phyloP scores from a whole-genome alignment of 208 protist genomes.

The Leishmania tarentolae region DNA sequence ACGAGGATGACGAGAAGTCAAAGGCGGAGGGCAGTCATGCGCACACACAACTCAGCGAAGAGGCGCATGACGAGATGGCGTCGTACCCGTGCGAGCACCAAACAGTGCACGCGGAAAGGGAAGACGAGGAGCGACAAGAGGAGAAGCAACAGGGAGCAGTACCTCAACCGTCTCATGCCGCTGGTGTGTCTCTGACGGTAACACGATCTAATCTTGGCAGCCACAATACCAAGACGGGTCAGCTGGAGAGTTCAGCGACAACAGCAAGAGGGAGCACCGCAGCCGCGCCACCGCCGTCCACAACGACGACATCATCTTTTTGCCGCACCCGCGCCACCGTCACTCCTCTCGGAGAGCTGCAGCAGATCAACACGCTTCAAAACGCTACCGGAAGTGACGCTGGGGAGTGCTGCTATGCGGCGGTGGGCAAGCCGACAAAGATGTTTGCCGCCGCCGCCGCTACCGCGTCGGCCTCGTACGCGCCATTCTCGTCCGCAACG shows the following conservation, averaged over 20 bases:
- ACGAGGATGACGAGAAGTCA: conserved; percentile 4
- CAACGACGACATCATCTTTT: conserved; percentile 17
- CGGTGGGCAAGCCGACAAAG: not conserved
- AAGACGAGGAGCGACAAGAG: conserved; percentile 5
- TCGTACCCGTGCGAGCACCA: not conserved
- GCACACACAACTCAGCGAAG: not conserved
- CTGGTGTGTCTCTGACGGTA: not conserved
- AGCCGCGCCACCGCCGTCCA: not conserved
- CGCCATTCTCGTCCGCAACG: not conserved
- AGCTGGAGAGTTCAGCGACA: not conserved
- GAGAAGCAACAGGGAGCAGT: not conserved
- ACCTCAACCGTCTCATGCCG: not conserved
- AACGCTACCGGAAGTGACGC: not conserved
- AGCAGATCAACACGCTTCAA: conserved; percentile 26
- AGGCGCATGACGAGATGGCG: not conserved
- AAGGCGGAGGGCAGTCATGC: not conserved
- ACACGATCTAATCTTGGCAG: not conserved
- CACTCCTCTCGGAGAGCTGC: conserved; percentile 28
- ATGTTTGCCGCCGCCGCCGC: not conserved
- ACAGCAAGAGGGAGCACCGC: not conserved
- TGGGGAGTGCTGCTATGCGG: not conserved
- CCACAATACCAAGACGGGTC: not conserved
- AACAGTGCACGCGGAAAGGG: not conserved
- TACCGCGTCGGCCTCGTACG: not conserved
- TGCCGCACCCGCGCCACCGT: conserved; percentile 22